phyloP scores from a whole-genome alignment of 805 yeast species.

The Candida nanaspora region DNA sequence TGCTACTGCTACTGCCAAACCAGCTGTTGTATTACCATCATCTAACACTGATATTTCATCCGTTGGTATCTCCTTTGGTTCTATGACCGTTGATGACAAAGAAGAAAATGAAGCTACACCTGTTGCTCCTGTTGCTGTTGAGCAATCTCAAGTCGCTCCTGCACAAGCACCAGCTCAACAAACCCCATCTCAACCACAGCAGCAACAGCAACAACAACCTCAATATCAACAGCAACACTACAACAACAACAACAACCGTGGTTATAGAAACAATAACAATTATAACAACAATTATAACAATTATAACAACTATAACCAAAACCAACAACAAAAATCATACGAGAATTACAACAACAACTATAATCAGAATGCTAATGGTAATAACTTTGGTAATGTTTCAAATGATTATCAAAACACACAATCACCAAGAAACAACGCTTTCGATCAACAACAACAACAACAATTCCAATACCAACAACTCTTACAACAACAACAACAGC shows the following conservation, averaged over 20 bases:
- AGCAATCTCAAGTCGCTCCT: conserved; percentile 5
- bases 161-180: conserved; percentile 3
- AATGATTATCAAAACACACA: conserved; percentile 4
- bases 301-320: conserved; percentile 11
- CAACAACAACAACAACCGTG: conserved; percentile 28
- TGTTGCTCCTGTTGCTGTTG: conserved; percentile 2
- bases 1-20: conserved; percentile 4
- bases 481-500: conserved; percentile 6
- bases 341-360: conserved; percentile 14
- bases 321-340: conserved; percentile 12
- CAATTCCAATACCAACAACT: conserved; percentile 15
- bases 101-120: conserved; percentile 20
- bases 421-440: conserved; percentile 15
- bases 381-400: not conserved
- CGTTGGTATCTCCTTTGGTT: conserved; percentile 49
- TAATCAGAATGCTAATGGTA: not conserved
- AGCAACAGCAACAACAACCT: conserved; percentile 10
- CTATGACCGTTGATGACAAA: conserved; percentile 41
- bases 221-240: conserved; percentile 15
- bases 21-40: conserved; percentile 39
- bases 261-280: conserved; percentile 10
- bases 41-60: conserved; percentile 35
- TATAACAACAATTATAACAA: conserved; percentile 12
- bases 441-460: conserved; percentile 19
- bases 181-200: conserved; percentile 7